Conservation (phyloP, 2,329 filamentous ascomycete species). For the Botrytis tulipae region DNA sequence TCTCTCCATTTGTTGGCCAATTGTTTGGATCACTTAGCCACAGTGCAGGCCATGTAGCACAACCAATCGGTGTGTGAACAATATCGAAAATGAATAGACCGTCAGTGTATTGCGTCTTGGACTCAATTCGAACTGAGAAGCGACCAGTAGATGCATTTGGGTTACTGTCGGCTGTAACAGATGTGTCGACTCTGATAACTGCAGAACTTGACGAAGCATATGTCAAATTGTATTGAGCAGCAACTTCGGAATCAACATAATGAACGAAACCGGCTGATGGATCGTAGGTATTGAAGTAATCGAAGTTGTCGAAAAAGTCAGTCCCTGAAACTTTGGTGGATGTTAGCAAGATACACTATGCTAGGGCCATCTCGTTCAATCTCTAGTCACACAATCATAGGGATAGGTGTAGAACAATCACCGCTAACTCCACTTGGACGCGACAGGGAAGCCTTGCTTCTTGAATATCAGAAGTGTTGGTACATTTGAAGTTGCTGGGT, state of each 20-base stretch:
- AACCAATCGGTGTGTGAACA: slow-evolving; percentile 56
- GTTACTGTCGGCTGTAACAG: slow-evolving; percentile 50
- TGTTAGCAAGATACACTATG: slow-evolving; percentile 10
- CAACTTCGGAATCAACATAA: slow-evolving; percentile 40
- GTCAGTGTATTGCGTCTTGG: slow-evolving; percentile 51
- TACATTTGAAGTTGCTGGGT: neutral
- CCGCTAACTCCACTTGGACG: neutral
- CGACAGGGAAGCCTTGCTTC: neutral
- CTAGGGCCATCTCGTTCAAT: neutral
- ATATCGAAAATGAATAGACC: slow-evolving; percentile 59
- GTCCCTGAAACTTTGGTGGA: slow-evolving; percentile 37
- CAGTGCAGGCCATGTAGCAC: slow-evolving; percentile 55
- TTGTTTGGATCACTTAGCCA: slow-evolving; percentile 61
- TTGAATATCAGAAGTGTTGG: neutral
- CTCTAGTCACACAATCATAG: neutral
- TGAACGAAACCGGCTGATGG: slow-evolving; percentile 47
- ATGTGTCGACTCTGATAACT: slow-evolving; percentile 60
- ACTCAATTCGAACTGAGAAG: slow-evolving; percentile 53
- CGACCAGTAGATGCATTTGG: slow-evolving; percentile 51
- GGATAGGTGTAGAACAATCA: neutral
- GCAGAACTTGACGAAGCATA: slow-evolving; percentile 54
- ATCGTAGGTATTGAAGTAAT: slow-evolving; percentile 46
- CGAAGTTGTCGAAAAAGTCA: slow-evolving; percentile 46
- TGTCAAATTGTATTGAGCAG: slow-evolving; percentile 56
- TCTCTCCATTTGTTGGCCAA: slow-evolving; percentile 62